Percentiles rank a stretch among this genome's conserved stretches.
These are phyloP conservation scores for Falciphora oryzae DNA, from an alignment of 2,329 filamentous ascomycete species.

Conservation along the genomic window DNA sequence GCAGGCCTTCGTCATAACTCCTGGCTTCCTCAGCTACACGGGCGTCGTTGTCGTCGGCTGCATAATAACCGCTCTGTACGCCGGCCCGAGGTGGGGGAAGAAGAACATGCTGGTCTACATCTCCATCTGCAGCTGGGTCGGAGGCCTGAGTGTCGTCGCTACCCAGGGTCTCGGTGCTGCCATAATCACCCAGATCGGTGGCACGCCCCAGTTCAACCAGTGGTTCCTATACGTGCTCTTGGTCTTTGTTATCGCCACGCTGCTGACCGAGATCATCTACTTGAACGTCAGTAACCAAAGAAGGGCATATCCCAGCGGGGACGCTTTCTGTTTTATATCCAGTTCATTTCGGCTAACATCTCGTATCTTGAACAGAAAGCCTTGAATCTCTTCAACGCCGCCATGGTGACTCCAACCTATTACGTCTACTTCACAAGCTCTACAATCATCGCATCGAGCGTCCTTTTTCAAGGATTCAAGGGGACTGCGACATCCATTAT, in stretches of 20 bases:
- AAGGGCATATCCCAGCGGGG: slow-evolving; percentile 2
- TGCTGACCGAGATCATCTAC: slow-evolving; percentile 91
- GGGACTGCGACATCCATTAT: slow-evolving; percentile 74
- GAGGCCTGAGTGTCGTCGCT: slow-evolving; percentile 88
- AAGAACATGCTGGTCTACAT: slow-evolving; percentile 98
- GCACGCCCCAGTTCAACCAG: slow-evolving; percentile 85
- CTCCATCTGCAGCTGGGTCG: slow-evolving; percentile 90
- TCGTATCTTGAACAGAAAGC: slow-evolving; percentile 70
- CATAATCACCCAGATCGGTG: slow-evolving; percentile 78
- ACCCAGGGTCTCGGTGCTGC: slow-evolving; percentile 91
- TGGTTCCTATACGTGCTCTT: slow-evolving; percentile 94
- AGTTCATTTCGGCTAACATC: not conserved
- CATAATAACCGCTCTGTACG: slow-evolving; percentile 68
- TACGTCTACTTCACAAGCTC: slow-evolving; percentile 98
- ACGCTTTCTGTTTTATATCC: not conserved
- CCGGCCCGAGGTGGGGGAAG: slow-evolving; percentile 83
- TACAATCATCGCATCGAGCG: slow-evolving; percentile 88
- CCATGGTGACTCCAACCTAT: slow-evolving; percentile 94
- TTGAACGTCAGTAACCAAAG: slow-evolving; percentile 69
- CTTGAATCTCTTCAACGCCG: slow-evolving; percentile 92
- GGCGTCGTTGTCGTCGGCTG: slow-evolving; percentile 76
- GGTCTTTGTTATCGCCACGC: slow-evolving; percentile 82
- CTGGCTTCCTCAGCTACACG: slow-evolving; percentile 79
- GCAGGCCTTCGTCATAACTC: slow-evolving; percentile 78
- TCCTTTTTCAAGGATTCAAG: slow-evolving; percentile 91